Conservation (phyloP, 352 stramenopile species). For the Stephanocyclus meneghinianus region DNA sequence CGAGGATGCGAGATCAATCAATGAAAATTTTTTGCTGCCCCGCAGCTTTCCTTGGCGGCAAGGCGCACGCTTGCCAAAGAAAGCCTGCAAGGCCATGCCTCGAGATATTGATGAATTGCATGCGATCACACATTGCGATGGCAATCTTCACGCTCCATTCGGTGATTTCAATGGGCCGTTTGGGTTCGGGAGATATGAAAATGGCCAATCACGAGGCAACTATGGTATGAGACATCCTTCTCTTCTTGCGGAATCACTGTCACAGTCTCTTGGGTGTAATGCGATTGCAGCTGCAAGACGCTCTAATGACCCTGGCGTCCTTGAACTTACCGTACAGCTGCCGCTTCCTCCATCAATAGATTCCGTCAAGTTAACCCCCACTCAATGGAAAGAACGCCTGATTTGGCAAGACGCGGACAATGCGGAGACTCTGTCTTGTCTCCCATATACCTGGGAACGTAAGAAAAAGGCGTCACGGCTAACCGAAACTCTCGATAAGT, state of each 20-base stretch:
- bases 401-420: slow-evolving; percentile 19
- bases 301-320: slow-evolving; percentile 60
- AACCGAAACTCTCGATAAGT: neutral
- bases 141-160: slow-evolving; percentile 56
- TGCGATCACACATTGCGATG: slow-evolving; percentile 63
- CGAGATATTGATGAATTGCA: slow-evolving; percentile 80
- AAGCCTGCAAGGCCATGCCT: slow-evolving; percentile 70
- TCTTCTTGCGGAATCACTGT: neutral
- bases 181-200: slow-evolving; percentile 71
- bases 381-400: slow-evolving; percentile 35
- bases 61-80: slow-evolving; percentile 35
- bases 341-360: slow-evolving; percentile 42
- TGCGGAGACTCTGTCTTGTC: slow-evolving; percentile 36
- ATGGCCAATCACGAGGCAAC: slow-evolving; percentile 56
- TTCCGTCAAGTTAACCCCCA: slow-evolving; percentile 19
- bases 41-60: slow-evolving; percentile 52
- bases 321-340: slow-evolving; percentile 59
- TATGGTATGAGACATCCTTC: slow-evolving; percentile 25
- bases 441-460: slow-evolving; percentile 52
- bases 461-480: slow-evolving; percentile 8
- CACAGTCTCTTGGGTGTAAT: slow-evolving; percentile 6
- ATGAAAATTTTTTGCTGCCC: slow-evolving; percentile 46
- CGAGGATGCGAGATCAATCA: slow-evolving; percentile 59
- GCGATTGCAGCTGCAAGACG: slow-evolving; percentile 58
- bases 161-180: slow-evolving; percentile 60